Conservation (phyloP, 1,284 basidiomycete species). For the Mrakiaceae sp. region DNA sequence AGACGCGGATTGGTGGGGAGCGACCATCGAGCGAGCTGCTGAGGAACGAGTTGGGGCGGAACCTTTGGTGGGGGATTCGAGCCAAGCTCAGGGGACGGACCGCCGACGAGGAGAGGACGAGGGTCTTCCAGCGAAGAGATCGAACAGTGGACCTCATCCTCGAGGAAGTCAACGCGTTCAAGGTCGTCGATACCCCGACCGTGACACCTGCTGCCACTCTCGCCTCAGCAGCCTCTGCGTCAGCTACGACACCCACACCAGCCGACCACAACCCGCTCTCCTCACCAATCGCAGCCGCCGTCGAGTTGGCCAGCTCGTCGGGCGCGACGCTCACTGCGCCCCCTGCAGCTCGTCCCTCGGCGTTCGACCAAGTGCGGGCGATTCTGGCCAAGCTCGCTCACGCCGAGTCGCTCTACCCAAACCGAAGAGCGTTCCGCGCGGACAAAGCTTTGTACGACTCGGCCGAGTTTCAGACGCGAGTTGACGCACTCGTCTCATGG, state of each 20-base stretch:
- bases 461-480: constrained; percentile 56
- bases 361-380: constrained; percentile 58
- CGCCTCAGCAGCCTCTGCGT: too few relatives aligned
- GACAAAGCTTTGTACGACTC: constrained; percentile 65
- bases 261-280: constrained; percentile 32
- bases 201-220: constrained; percentile 18
- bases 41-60: constrained; percentile 52
- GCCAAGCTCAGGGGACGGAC: constrained; percentile 71
- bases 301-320: not conserved
- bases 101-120: constrained; percentile 68
- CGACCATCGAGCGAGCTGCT: constrained; percentile 53
- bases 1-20: constrained; percentile 66
- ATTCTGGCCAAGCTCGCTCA: constrained; percentile 70
- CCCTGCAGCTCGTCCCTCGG: constrained; percentile 23
- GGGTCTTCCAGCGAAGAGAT: constrained; percentile 68
- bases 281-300: too few relatives aligned
- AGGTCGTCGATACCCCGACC: constrained; percentile 33
- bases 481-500: constrained; percentile 83
- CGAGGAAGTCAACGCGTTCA: constrained; percentile 68
- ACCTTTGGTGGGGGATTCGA: constrained; percentile 80
- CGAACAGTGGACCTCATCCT: constrained; percentile 70
- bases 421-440: constrained; percentile 60
- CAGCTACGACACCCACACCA: constrained; percentile 1
- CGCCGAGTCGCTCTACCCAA: constrained; percentile 78
- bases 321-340: not conserved